These are phyloP conservation scores for Trichoderma pleuroti DNA, from an alignment of 2,329 filamentous ascomycete species.

Conservation along the genomic window DNA sequence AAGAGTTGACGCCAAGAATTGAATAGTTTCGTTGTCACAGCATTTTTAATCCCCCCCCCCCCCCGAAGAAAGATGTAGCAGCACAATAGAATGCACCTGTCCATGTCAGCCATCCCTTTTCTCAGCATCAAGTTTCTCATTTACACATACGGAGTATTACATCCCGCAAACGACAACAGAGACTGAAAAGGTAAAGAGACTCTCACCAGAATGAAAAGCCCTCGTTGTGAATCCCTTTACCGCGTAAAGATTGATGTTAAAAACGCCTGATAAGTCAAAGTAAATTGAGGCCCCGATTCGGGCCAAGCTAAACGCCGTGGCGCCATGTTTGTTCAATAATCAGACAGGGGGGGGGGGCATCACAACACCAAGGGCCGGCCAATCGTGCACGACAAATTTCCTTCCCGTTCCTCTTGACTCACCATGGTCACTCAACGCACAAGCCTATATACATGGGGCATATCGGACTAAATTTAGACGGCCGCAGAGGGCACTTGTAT, in stretches of 20 bases:
- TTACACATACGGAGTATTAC: too few species aligned
- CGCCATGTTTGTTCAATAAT: background rate
- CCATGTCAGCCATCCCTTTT: too few species aligned
- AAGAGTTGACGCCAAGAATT: too few species aligned
- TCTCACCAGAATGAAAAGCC: background rate
- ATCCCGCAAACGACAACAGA: background rate
- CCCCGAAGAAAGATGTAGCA: too few species aligned
- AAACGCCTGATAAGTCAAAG: background rate
- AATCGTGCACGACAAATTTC: background rate
- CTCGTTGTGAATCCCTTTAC: background rate
- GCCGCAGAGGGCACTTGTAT: background rate
- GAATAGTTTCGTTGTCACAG: too few species aligned
- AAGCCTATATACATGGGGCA: background rate
- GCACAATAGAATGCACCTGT: too few species aligned
- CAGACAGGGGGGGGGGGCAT: background rate
- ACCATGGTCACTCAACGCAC: background rate
- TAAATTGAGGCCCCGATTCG: background rate
- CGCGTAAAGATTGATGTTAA: background rate
- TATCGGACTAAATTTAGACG: background rate
- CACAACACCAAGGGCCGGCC: background rate
- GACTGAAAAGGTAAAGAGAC: background rate
- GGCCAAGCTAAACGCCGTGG: background rate
- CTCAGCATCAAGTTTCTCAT: too few species aligned
- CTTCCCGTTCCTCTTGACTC: background rate
- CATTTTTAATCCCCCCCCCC: too few species aligned